Conservation (phyloP, 257 asterid genomes). For the Nicotiana sylvestris region DNA sequence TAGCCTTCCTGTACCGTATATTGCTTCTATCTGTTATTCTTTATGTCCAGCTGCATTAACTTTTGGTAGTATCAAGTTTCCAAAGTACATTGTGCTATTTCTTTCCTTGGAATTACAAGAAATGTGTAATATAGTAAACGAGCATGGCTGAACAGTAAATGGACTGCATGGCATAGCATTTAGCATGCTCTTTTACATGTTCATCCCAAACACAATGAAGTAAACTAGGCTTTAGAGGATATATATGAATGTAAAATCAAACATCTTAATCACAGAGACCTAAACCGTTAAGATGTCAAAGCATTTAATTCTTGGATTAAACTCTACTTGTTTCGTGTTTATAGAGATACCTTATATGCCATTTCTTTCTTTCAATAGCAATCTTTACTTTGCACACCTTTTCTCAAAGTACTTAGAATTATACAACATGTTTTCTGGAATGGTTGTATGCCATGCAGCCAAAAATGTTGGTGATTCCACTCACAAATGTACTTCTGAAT, state of each 20-base stretch:
- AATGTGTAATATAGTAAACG: neutral
- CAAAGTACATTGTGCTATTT: neutral
- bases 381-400: neutral
- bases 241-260: neutral
- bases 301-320: neutral
- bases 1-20: no score
- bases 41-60: neutral
- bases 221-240: neutral
- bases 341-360: neutral
- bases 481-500: constrained; percentile 25
- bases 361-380: neutral
- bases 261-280: neutral
- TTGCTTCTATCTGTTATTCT: neutral
- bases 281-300: neutral
- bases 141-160: neutral
- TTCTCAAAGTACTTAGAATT: neutral
- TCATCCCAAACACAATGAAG: neutral
- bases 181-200: neutral
- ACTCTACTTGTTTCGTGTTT: neutral
- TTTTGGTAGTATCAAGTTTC: neutral
- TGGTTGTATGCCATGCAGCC: neutral
- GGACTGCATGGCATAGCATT: neutral
- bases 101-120: neutral
- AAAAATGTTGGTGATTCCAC: neutral
- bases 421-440: neutral